Conservation (phyloP, 2,329 filamentous ascomycete species). For the Periconia digitata region DNA sequence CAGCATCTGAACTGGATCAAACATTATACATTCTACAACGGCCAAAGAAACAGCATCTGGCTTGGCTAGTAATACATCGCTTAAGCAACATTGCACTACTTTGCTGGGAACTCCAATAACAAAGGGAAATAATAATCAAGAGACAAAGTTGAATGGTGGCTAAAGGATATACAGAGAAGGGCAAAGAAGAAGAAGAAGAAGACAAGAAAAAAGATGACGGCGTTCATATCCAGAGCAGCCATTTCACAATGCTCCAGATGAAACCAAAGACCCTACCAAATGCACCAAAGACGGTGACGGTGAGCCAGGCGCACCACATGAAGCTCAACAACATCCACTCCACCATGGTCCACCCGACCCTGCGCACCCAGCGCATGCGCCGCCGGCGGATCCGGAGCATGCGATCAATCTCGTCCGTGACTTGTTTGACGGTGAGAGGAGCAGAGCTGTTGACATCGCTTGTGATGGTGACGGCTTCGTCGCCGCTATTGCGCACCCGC, state of each 20-base stretch:
- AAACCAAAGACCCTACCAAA: slow-evolving; percentile 65
- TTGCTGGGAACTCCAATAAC: too few relatives aligned
- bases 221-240: slow-evolving; percentile 70
- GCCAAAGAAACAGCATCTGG: too few relatives aligned
- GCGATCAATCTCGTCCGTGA: slow-evolving; percentile 72
- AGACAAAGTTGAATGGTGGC: too few relatives aligned
- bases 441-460: slow-evolving; percentile 75
- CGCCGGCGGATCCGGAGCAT: slow-evolving; percentile 72
- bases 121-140: too few relatives aligned
- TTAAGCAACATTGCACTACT: too few relatives aligned
- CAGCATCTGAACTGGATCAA: too few relatives aligned
- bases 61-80: too few relatives aligned
- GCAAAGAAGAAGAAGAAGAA: too few relatives aligned
- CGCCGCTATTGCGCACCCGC: slow-evolving; percentile 67
- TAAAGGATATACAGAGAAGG: too few relatives aligned
- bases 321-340: slow-evolving; percentile 87
- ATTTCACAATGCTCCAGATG: slow-evolving; percentile 63
- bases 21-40: too few relatives aligned
- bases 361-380: slow-evolving; percentile 72
- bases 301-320: slow-evolving; percentile 93
- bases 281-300: slow-evolving; percentile 75
- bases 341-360: slow-evolving; percentile 76
- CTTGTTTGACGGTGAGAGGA: slow-evolving; percentile 76
- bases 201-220: neutral
- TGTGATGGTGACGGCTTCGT: slow-evolving; percentile 78